Percentiles rank a stretch among this genome's conserved stretches.
phyloP scores from a whole-genome alignment of 352 stramenopile species.

The Globisporangium apiculatum region DNA sequence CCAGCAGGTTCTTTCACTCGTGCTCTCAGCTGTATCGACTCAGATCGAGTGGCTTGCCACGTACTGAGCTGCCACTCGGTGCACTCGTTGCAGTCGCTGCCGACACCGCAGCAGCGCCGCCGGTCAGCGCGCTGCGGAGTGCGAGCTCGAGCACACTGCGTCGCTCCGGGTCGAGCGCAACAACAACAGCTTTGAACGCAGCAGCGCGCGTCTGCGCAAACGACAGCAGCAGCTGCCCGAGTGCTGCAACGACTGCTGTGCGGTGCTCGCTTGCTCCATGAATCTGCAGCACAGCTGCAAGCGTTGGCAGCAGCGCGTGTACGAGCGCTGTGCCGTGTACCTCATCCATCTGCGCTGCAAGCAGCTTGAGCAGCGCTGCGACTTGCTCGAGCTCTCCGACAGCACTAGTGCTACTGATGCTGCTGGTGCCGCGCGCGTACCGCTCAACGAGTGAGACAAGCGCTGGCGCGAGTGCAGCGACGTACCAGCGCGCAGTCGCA shows the following conservation, averaged over 20 bases:
- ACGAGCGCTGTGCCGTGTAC: constrained; percentile 41
- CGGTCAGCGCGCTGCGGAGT: constrained; percentile 34
- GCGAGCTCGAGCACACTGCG: constrained; percentile 35
- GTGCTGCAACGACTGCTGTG: constrained; percentile 6
- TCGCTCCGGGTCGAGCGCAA: constrained; percentile 26
- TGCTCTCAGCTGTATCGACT: constrained; percentile 29
- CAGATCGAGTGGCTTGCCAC: constrained; percentile 25
- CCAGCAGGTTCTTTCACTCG: neutral
- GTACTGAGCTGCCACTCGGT: neutral
- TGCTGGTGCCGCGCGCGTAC: constrained; percentile 8
- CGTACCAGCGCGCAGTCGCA: constrained; percentile 33
- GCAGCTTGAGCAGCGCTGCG: constrained; percentile 37
- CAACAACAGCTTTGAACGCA: constrained; percentile 48
- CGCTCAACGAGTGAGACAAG: constrained; percentile 23
- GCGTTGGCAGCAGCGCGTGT: constrained; percentile 44
- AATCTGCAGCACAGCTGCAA: constrained; percentile 28
- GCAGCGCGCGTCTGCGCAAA: constrained; percentile 42
- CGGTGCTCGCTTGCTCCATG: constrained; percentile 16
- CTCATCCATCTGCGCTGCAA: constrained; percentile 43
- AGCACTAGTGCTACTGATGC: constrained; percentile 2
- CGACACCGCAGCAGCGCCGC: constrained; percentile 3
- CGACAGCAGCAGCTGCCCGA: constrained; percentile 36
- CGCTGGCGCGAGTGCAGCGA: constrained; percentile 29
- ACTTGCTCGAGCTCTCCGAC: constrained; percentile 33
- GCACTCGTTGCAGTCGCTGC: neutral